A percentile compares a stretch with the other conserved stretches of the same genome.
phyloP scores from a whole-genome alignment of 306 rosid genomes.

The Vachellia pachyceras region DNA sequence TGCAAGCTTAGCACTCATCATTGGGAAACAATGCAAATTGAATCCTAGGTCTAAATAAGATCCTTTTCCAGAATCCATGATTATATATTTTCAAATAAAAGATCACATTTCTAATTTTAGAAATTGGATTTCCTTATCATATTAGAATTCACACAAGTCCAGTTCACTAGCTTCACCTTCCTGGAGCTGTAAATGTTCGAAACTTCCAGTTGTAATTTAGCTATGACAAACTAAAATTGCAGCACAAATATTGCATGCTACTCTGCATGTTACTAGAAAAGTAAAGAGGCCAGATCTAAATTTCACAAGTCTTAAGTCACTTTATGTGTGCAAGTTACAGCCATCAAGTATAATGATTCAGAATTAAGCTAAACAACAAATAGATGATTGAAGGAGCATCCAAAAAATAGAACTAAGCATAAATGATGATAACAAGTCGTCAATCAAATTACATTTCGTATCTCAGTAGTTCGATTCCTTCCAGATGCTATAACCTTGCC shows the following conservation, averaged over 20 bases:
- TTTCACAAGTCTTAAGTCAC: not conserved
- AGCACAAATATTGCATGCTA: conserved; percentile 1
- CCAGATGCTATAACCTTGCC: conserved; percentile 79
- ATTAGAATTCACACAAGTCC: conserved; percentile 4
- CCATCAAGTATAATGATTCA: not conserved
- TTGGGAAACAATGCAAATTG: not conserved
- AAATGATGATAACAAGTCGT: conserved; percentile 7
- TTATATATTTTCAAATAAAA: not conserved
- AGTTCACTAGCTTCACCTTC: conserved; percentile 1
- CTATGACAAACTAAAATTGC: not conserved
- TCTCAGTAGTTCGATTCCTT: conserved; percentile 84
- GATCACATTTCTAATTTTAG: conserved; percentile 5
- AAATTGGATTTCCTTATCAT: conserved; percentile 15
- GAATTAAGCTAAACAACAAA: conserved; percentile 16
- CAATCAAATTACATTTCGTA: conserved; percentile 69
- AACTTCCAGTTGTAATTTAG: conserved; percentile 1
- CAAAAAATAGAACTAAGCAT: conserved; percentile 17
- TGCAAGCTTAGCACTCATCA: not conserved
- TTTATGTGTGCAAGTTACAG: conserved; percentile 6
- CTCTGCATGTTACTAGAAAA: conserved; percentile 4
- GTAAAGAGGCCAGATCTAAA: not conserved
- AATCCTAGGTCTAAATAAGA: not conserved
- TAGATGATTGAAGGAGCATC: conserved; percentile 3
- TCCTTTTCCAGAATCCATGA: not conserved
- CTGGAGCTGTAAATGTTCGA: not conserved